Evolutionary conservation across 2,329 filamentous ascomycete species (phyloP).

Genomic region (Xylariaceae sp.): DNA sequence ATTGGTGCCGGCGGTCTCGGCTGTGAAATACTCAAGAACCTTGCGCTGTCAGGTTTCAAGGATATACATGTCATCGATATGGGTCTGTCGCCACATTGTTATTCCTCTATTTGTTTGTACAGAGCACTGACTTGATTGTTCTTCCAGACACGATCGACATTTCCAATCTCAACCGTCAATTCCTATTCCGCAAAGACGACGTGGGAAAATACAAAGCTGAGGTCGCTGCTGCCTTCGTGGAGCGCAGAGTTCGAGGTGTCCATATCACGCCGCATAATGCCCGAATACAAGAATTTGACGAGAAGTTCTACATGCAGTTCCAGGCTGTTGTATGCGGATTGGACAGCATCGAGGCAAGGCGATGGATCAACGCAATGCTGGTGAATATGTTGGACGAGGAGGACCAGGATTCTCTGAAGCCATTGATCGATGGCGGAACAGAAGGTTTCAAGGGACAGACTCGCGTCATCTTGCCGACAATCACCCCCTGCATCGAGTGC

Average conservation of each 20-base stretch:
- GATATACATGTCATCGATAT: slow-evolving; percentile 99
- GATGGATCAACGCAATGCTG: slow-evolving; percentile 96
- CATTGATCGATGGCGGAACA: slow-evolving; percentile 92
- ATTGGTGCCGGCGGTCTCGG: slow-evolving; percentile 92
- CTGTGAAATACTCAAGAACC: slow-evolving; percentile 94
- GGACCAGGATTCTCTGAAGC: slow-evolving; percentile 81
- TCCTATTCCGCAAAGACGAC: slow-evolving; percentile 87
- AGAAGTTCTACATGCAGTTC: slow-evolving; percentile 96
- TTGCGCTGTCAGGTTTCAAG: slow-evolving; percentile 92
- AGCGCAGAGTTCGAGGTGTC: slow-evolving; percentile 83
- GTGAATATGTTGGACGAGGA: slow-evolving; percentile 85
- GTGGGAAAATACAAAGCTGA: slow-evolving; percentile 93
- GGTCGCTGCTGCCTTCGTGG: slow-evolving; percentile 86
- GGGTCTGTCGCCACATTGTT: slow-evolving; percentile 51
- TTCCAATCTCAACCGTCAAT: slow-evolving; percentile 95
- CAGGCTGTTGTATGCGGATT: slow-evolving; percentile 89
- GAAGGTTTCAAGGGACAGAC: slow-evolving; percentile 98
- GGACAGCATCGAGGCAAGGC: slow-evolving; percentile 94
- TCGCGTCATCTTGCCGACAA: slow-evolving; percentile 82
- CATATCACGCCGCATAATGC: slow-evolving; percentile 91
- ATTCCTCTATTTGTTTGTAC: too few relatives aligned
- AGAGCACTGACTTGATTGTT: too few relatives aligned
- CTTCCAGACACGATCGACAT: slow-evolving; percentile 88
- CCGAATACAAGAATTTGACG: slow-evolving; percentile 94
- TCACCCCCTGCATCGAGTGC: slow-evolving; percentile 96